Evolutionary conservation across 2,329 filamentous ascomycete species (phyloP), one percentile per base, ranked within the genome.

Genomic region (Cadophora luteo-olivacea): DNA sequence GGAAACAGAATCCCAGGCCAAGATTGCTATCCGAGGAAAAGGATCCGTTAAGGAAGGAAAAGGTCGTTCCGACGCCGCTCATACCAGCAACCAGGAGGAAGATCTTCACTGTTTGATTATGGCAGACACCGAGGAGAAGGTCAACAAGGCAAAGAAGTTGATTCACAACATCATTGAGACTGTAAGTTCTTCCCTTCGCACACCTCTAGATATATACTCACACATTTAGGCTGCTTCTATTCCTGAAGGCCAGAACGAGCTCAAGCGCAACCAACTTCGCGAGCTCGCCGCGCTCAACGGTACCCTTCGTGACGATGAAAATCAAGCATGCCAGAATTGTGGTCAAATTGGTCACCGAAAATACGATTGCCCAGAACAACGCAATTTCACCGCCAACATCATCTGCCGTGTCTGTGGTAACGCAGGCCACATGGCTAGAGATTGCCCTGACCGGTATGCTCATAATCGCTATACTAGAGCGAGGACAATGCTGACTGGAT

Each of bases 21-120:
- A 99, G 83, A 99, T 99, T 85, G 96, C 96, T 75, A 99, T 99
- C 80, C 95, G 96, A 83, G 96, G 96, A 85, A 99, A 99, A 84
- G 96, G 96, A 80, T 99, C 96, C 77, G 96, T 99, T 80, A 99
- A 99, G 83, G 96, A 99, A 88, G 96, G 96, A 85, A 99, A 99
- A 82, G 96, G 96, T 75, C 94, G 96, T 75, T 98, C 96, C 84
- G 96, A 99, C 82, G 96, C 96, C 77, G 96, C 96, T 84, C 96
- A 99, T 83, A 94, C 95, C 81, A 98, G 96, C 87, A 99, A 99
- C 86, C 96, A 99, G 87, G 96, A 99, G 85, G 96, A 99, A 84
- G 96, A 99, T 81, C 87, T 99, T 68, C 96, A 99, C 83, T 99
- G 96, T 82, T 85, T 99, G 80, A 98, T 99, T 84, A 99, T 99